Evolutionary conservation across 495 filamentous ascomycete species (phyloP).

Genomic region (Penicillium atrosanguineum): DNA sequence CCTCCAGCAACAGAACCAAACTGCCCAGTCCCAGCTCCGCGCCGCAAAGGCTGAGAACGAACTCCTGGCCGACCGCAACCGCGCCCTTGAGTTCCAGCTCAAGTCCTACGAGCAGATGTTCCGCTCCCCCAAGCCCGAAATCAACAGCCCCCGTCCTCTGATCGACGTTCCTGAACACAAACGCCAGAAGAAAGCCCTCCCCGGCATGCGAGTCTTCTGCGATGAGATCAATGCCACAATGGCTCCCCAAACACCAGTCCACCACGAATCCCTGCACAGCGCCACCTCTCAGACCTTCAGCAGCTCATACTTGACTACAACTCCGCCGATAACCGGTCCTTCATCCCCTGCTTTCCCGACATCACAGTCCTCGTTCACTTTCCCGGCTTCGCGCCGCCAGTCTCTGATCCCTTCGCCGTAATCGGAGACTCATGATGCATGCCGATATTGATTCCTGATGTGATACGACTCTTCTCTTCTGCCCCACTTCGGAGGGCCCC

Average conservation of each 20-base stretch:
- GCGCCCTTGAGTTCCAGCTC: constrained; percentile 40
- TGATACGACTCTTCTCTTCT: constrained; percentile 15
- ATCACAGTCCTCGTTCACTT: constrained; percentile 28
- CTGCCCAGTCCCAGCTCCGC: constrained; percentile 36
- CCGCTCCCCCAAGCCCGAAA: constrained; percentile 39
- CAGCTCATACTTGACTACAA: constrained; percentile 30
- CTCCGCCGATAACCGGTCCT: constrained; percentile 38
- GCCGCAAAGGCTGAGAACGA: constrained; percentile 41
- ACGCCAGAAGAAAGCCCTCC: constrained; percentile 36
- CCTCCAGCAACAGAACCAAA: constrained; percentile 43
- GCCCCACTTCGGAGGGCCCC: constrained; percentile 10
- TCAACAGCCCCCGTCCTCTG: constrained; percentile 27
- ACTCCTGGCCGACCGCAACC: constrained; percentile 36
- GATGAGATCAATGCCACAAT: constrained; percentile 33
- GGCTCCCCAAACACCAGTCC: constrained; percentile 20
- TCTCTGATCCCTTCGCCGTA: constrained; percentile 34
- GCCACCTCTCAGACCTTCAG: constrained; percentile 32
- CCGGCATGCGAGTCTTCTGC: constrained; percentile 41
- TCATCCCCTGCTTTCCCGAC: constrained; percentile 39
- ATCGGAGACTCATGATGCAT: constrained; percentile 9
- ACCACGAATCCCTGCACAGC: constrained; percentile 26
- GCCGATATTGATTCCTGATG: constrained; percentile 23
- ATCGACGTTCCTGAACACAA: constrained; percentile 30
- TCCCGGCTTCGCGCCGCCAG: constrained; percentile 29
- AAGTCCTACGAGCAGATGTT: constrained; percentile 45